These are phyloP conservation scores for Dictyostelium citrinum DNA, from an alignment of 78 protist species.

Conservation along the genomic window DNA sequence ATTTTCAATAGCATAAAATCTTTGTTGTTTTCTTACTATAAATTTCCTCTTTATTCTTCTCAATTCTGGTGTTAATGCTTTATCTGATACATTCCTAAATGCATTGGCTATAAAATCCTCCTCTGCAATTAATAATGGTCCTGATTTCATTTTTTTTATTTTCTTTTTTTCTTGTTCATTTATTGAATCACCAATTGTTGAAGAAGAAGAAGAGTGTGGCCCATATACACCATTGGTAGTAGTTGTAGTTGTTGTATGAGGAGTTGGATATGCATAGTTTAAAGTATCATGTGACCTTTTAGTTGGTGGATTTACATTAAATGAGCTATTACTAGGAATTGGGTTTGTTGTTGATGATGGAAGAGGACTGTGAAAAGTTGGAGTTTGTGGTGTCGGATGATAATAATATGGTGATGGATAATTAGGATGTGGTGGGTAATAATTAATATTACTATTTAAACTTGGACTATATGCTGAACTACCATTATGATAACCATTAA, in stretches of 20 bases:
- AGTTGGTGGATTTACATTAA: neutral
- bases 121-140: constrained; percentile 59
- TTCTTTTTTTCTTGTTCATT: neutral
- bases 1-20: neutral
- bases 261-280: neutral
- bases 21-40: constrained; percentile 16
- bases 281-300: neutral
- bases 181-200: neutral
- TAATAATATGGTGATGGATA: neutral
- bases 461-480: neutral
- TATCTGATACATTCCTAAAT: constrained; percentile 42
- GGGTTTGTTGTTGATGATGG: neutral
- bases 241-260: too few relatives aligned
- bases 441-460: too few relatives aligned
- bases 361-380: neutral
- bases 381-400: neutral
- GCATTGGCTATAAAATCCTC: constrained; percentile 74
- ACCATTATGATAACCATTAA: too few relatives aligned
- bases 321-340: neutral
- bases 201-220: neutral
- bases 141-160: constrained; percentile 6
- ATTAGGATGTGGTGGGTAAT: neutral
- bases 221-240: neutral
- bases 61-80: constrained; percentile 18
- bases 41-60: constrained; percentile 58